A percentile compares a stretch with the other conserved stretches of the same genome.
phyloP scores from a whole-genome alignment of 345 rosid genomes.

The Eucalyptus globulus region DNA sequence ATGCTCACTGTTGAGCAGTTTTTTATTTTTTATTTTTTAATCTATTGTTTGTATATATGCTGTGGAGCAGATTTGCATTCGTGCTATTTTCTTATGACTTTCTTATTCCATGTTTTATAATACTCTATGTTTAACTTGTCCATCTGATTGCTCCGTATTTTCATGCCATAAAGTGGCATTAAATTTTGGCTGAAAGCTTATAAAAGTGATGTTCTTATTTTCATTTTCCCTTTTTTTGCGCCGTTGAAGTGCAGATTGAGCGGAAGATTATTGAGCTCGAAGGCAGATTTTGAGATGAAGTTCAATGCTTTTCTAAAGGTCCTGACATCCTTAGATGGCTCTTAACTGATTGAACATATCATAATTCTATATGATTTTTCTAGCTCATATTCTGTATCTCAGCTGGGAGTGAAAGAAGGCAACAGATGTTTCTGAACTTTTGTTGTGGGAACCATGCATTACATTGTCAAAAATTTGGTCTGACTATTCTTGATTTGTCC shows the following conservation, averaged over 20 bases:
- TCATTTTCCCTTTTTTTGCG: background rate
- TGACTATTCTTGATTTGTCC: background rate
- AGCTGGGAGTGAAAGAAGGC: background rate
- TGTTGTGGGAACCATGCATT: background rate
- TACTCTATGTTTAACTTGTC: background rate
- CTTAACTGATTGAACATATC: background rate
- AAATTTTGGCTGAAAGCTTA: background rate
- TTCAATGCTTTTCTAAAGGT: background rate
- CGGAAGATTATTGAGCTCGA: slow-evolving; percentile 9
- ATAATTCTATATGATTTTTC: background rate
- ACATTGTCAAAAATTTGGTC: background rate
- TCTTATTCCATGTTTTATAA: background rate
- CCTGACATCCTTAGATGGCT: background rate
- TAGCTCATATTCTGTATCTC: background rate
- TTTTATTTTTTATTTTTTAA: background rate
- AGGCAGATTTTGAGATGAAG: background rate
- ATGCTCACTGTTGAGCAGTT: background rate
- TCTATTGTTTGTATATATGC: background rate
- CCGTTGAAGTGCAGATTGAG: slow-evolving; percentile 6
- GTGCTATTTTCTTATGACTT: background rate
- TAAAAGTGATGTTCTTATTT: background rate
- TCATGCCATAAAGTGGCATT: background rate
- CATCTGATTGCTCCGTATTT: background rate
- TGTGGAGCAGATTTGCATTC: background rate
- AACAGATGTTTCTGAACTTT: background rate